These are phyloP conservation scores for Rubus parviflorus DNA, from an alignment of 306 rosid genomes.

Conservation along the genomic window DNA sequence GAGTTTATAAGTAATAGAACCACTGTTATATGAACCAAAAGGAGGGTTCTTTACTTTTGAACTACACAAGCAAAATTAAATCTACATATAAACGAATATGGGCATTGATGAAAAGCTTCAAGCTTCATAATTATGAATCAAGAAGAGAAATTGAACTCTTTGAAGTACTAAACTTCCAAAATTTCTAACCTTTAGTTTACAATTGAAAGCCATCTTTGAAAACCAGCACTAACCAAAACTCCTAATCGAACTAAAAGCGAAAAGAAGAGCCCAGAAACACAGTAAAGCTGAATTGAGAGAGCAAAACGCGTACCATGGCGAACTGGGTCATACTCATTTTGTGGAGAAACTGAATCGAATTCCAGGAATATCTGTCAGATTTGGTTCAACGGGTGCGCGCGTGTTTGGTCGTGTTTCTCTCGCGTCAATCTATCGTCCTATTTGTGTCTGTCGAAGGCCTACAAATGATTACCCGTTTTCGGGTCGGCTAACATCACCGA, in stretches of 20 bases:
- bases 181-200: background rate
- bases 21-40: background rate
- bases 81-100: background rate
- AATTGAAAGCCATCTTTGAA: constrained; percentile 18
- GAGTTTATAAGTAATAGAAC: background rate
- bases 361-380: constrained; percentile 11
- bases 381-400: constrained; percentile 6
- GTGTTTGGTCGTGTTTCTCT: background rate
- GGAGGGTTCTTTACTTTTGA: background rate
- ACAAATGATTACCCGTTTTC: background rate
- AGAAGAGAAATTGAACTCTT: background rate
- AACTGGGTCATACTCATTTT: constrained; percentile 73
- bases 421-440: background rate
- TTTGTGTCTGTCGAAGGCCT: constrained; percentile 4
- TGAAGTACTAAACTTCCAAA: background rate
- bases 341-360: constrained; percentile 5
- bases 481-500: background rate
- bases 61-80: background rate
- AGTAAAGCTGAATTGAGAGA: background rate
- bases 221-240: background rate
- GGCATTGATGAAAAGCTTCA: background rate
- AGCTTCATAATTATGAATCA: background rate
- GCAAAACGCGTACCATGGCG: constrained; percentile 63
- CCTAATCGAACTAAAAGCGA: too few relatives aligned
- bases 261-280: too few relatives aligned